Percentiles rank a stretch among this genome's conserved stretches.
Evolutionary conservation across 352 stramenopile species (phyloP).

Genomic region (Phytophthora cryptogea): DNA sequence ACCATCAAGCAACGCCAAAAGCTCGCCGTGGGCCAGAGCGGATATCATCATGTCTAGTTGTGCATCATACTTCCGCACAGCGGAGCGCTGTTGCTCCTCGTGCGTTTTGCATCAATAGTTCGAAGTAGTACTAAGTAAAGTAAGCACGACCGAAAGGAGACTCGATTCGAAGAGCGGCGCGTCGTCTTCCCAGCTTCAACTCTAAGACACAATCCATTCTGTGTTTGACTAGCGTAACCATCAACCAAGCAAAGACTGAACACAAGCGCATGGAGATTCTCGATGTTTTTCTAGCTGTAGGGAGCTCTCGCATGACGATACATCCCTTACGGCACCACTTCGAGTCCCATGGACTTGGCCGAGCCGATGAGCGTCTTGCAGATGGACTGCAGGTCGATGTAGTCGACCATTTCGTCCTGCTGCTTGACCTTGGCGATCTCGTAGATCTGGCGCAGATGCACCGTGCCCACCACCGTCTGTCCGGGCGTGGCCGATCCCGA

Average conservation of each 20-base stretch:
- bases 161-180: constrained; percentile 15
- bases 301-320: constrained; percentile 4
- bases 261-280: constrained; percentile 24
- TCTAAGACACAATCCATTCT: constrained; percentile 21
- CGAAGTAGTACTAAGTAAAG: constrained; percentile 25
- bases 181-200: constrained; percentile 19
- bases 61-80: constrained; percentile 18
- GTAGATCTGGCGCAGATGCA: constrained; percentile 96
- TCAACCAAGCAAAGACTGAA: not conserved
- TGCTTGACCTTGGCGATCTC: constrained; percentile 99
- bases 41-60: constrained; percentile 22
- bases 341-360: constrained; percentile 92
- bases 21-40: constrained; percentile 13
- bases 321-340: constrained; percentile 65
- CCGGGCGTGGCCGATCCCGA: constrained; percentile 75
- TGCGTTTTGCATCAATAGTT: constrained; percentile 30
- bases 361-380: constrained; percentile 94
- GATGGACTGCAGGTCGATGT: constrained; percentile 91
- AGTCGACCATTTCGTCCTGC: constrained; percentile 92
- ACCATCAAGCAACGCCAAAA: constrained; percentile 18
- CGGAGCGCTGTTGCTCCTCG: constrained; percentile 8
- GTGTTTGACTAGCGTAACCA: constrained; percentile 3
- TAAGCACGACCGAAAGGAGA: constrained; percentile 19
- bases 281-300: constrained; percentile 24
- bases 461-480: constrained; percentile 80